A percentile compares a stretch with the other conserved stretches of the same genome.
phyloP scores from a whole-genome alignment of 164 flowering plant genomes.

The Tetracentron sinense region DNA sequence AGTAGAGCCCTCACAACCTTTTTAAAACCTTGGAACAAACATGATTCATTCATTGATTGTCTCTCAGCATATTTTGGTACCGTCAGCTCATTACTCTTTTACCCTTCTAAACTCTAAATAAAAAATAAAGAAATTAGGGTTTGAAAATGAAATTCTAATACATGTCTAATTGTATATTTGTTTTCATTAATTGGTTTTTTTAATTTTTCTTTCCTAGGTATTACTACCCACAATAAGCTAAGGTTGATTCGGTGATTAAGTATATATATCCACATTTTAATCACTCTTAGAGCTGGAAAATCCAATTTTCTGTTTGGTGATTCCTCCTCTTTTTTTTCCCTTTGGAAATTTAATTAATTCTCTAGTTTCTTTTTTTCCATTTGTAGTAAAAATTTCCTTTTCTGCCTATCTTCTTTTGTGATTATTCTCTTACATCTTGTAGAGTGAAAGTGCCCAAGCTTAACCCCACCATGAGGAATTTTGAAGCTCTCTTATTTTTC shows the following conservation, averaged over 20 bases:
- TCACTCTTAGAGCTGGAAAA: background rate
- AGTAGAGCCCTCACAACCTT: constrained; percentile 10
- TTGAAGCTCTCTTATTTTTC: constrained; percentile 25
- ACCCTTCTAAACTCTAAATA: too few relatives aligned
- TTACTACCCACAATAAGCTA: background rate
- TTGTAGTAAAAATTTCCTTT: background rate
- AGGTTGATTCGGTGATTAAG: too few relatives aligned
- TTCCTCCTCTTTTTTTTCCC: background rate
- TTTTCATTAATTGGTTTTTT: background rate
- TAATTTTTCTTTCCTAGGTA: too few relatives aligned
- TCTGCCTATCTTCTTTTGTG: constrained; percentile 17
- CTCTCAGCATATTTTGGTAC: background rate
- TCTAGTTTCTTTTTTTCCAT: background rate
- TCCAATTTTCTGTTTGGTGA: background rate
- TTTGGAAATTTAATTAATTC: background rate
- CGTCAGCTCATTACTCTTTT: background rate
- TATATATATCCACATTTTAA: too few relatives aligned
- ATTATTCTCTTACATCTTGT: constrained; percentile 14
- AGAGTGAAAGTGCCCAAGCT: constrained; percentile 30
- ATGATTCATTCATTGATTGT: constrained; percentile 27
- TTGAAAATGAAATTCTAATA: background rate
- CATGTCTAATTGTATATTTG: background rate
- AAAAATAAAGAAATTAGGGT: too few relatives aligned
- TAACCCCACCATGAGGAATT: constrained; percentile 46
- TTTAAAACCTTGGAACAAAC: constrained; percentile 13